phyloP scores from a whole-genome alignment of 768 basidiomycete species.

The Paxillus ammoniavirescens region DNA sequence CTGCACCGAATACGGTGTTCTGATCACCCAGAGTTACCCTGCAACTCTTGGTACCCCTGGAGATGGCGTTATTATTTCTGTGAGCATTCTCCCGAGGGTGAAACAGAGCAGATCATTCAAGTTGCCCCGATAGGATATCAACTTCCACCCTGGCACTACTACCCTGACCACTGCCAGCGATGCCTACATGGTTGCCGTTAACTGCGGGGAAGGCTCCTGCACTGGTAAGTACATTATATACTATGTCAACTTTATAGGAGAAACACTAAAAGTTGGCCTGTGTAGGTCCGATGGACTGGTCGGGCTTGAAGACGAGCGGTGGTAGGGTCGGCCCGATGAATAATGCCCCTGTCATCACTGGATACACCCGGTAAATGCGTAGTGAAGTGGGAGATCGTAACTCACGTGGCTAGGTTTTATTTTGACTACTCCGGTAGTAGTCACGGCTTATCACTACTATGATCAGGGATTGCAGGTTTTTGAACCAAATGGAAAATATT shows the following conservation, averaged over 20 bases:
- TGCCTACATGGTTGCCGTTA: conserved; percentile 49
- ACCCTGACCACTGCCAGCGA: conserved; percentile 40
- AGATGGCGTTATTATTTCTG: conserved; percentile 56
- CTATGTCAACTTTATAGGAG: neutral
- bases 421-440: too few relatives aligned
- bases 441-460: neutral
- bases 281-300: conserved; percentile 52
- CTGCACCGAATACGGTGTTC: conserved; percentile 47
- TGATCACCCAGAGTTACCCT: conserved; percentile 68
- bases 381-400: too few relatives aligned
- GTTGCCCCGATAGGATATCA: conserved; percentile 39
- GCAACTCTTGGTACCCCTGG: conserved; percentile 50
- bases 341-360: conserved; percentile 33
- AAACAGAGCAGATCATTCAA: neutral
- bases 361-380: conserved; percentile 27
- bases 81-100: conserved; percentile 28
- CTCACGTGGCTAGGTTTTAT: too few relatives aligned
- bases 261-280: neutral
- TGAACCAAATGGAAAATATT: neutral
- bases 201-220: conserved; percentile 55
- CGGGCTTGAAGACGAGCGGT: conserved; percentile 42
- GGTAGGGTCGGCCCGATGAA: conserved; percentile 36
- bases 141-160: conserved; percentile 42
- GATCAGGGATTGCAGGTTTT: too few relatives aligned
- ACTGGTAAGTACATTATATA: conserved; percentile 33